Conservation (phyloP, 2,329 filamentous ascomycete species). For the Fusarium multiceps region DNA sequence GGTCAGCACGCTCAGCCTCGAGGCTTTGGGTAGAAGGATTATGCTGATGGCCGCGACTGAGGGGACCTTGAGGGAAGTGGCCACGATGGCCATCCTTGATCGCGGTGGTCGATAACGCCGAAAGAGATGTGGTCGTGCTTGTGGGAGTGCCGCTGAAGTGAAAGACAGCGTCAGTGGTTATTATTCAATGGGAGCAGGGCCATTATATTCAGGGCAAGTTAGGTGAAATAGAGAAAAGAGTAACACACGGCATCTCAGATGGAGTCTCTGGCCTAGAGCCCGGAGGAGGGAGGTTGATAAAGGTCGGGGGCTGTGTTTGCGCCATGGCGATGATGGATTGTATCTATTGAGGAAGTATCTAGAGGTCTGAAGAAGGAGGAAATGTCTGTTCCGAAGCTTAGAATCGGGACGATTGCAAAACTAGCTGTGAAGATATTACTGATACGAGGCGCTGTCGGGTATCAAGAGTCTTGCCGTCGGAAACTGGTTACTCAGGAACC, state of each 20-base stretch:
- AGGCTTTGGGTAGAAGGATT: constrained; percentile 75
- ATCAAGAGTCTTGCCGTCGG: constrained; percentile 14
- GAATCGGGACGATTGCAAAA: background rate
- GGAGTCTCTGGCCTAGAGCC: constrained; percentile 87
- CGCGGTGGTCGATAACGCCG: constrained; percentile 89
- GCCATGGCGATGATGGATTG: constrained; percentile 48
- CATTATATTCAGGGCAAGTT: constrained; percentile 2
- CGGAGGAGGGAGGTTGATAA: constrained; percentile 87
- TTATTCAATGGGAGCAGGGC: background rate
- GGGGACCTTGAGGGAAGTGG: constrained; percentile 69
- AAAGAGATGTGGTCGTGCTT: constrained; percentile 90
- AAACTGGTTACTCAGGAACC: constrained; percentile 31
- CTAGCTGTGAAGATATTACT: constrained; percentile 1
- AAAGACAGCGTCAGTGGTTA: constrained; percentile 21
- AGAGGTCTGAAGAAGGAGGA: background rate
- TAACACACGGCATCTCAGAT: constrained; percentile 85
- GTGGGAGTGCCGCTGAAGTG: constrained; percentile 84
- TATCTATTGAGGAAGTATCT: constrained; percentile 1
- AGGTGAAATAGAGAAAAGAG: constrained; percentile 21
- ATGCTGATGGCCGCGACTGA: constrained; percentile 68
- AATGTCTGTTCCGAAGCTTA: background rate
- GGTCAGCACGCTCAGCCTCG: constrained; percentile 92
- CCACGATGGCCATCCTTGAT: constrained; percentile 97
- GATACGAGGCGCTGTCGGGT: constrained; percentile 17
- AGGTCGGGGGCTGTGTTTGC: constrained; percentile 66